phyloP scores from a whole-genome alignment of 345 rosid genomes.

The Gossypium anomalum region DNA sequence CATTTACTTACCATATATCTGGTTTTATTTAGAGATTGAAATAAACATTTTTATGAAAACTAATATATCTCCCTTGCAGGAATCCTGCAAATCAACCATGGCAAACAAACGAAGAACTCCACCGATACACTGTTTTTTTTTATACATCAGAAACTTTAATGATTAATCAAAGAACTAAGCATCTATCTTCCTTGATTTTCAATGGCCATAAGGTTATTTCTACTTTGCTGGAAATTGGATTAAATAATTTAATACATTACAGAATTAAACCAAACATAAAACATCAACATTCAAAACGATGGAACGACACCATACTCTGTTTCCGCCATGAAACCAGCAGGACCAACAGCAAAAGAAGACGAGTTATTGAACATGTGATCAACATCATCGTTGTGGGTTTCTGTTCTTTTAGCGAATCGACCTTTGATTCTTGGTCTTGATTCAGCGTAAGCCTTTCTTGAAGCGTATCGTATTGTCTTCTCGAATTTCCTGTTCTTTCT shows the following conservation, averaged over 20 bases:
- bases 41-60: no score
- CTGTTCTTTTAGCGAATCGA: conserved; percentile 77
- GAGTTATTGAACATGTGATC: conserved; percentile 16
- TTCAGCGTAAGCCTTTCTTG: conserved; percentile 91
- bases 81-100: no score
- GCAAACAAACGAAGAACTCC: no score
- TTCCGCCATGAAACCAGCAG: conserved; percentile 17
- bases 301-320: conserved; percentile 75
- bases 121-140: no score
- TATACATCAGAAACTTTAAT: no score
- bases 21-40: no score
- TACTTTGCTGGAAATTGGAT: background rate
- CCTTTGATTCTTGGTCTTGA: conserved; percentile 95
- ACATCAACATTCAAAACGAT: conserved; percentile 31
- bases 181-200: background rate
- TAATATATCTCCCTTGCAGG: no score
- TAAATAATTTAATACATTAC: background rate
- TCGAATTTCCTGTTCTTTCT: conserved; percentile 92
- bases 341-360: background rate
- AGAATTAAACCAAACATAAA: no score
- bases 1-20: no score
- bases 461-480: conserved; percentile 93
- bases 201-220: background rate
- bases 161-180: background rate
- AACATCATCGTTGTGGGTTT: conserved; percentile 43